Conservation (phyloP, 495 filamentous ascomycete species). For the Neurospora sp. region DNA sequence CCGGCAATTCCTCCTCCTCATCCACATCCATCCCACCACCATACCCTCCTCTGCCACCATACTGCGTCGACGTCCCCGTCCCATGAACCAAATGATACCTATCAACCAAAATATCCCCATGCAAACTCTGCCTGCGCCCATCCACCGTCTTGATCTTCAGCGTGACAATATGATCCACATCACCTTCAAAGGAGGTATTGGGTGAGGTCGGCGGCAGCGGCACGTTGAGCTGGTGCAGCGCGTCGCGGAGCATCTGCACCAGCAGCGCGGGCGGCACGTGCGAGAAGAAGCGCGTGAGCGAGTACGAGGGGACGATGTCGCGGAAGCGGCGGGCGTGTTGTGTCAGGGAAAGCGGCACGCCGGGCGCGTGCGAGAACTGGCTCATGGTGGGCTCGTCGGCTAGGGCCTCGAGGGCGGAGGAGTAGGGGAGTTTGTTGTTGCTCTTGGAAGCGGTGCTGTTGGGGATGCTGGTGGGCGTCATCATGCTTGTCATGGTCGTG, state of each 20-base stretch:
- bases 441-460: constrained; percentile 9
- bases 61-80: background rate
- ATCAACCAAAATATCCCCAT: constrained; percentile 77
- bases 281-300: constrained; percentile 87
- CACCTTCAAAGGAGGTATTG: constrained; percentile 7
- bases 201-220: constrained; percentile 47
- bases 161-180: constrained; percentile 43
- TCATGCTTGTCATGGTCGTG: constrained; percentile 7
- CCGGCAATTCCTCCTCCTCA: constrained; percentile 52
- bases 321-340: constrained; percentile 80
- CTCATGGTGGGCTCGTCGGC: constrained; percentile 84
- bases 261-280: constrained; percentile 67
- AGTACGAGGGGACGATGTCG: constrained; percentile 72
- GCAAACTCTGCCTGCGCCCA: constrained; percentile 66
- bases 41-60: background rate
- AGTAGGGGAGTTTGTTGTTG: background rate
- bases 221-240: constrained; percentile 73
- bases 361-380: constrained; percentile 76
- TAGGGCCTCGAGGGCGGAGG: constrained; percentile 48
- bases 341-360: constrained; percentile 70
- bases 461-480: background rate
- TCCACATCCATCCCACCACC: background rate
- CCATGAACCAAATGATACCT: constrained; percentile 37
- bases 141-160: constrained; percentile 69
- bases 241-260: constrained; percentile 67